Percentiles rank a stretch among this genome's conserved stretches.
phyloP scores from a whole-genome alignment of 805 yeast species.

The Monosporozyma servazzii region DNA sequence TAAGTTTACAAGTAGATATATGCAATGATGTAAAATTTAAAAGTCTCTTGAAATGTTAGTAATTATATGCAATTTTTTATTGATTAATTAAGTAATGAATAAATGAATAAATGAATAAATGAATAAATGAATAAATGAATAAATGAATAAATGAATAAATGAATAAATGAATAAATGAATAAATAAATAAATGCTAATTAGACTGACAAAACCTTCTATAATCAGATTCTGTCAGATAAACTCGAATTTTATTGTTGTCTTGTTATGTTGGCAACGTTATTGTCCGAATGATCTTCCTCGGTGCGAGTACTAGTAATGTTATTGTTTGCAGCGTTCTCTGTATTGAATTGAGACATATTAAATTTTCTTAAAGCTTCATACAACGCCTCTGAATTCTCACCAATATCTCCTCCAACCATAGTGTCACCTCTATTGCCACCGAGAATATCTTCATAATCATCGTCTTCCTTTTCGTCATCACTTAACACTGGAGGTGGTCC shows the following conservation, averaged over 20 bases:
- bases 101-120: background rate
- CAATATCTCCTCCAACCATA: background rate
- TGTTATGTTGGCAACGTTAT: background rate
- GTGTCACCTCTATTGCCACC: background rate
- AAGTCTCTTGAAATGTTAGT: background rate
- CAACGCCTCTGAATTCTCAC: background rate
- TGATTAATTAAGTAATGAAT: background rate
- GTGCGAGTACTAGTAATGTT: background rate
- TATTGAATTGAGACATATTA: background rate
- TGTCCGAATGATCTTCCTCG: background rate
- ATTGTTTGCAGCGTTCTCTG: background rate
- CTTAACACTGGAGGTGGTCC: slow-evolving; percentile 33
- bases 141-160: background rate
- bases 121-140: background rate
- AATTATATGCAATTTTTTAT: background rate
- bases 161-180: background rate
- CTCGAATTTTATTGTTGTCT: background rate
- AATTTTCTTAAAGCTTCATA: background rate
- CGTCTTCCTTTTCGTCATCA: slow-evolving; percentile 25
- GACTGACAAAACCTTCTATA: background rate
- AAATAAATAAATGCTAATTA: background rate
- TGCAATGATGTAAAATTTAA: background rate
- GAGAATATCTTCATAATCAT: background rate
- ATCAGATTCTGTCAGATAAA: background rate
- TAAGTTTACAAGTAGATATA: background rate